Evolutionary conservation across 768 basidiomycete species (phyloP), one percentile per base, ranked within the genome.

Genomic region (Tubosaeta sp.): DNA sequence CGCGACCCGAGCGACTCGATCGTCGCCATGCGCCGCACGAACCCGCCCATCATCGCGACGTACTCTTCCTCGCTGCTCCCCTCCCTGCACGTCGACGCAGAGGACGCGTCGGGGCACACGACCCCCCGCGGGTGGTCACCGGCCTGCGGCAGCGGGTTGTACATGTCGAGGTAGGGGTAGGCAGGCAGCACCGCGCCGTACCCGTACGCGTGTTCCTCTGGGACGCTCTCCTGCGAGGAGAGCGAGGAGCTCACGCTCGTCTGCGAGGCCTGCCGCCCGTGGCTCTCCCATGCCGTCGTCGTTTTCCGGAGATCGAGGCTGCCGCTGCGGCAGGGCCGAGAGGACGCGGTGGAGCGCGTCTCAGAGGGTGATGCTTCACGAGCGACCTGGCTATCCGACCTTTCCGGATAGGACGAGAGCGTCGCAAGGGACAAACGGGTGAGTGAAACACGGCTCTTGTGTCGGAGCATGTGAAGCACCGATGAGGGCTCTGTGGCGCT

Each of bases 1-100:
- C 79, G 76, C 16, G 83, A 86, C 35, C 86, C 87, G 65, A 89
- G 74, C 38, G 81, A 83, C 64, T 89, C 86, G 54, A 90, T 90
- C 25, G 88, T 90, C 18, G 86, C 83, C 87, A 90, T 88, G 34
- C 88, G 84, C 46, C 78, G 74, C 39, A 90, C 76, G 58, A 74
- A 79, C 21, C 77, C 73, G 47, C 86, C 84, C 49, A 90, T 70
- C 44, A 90, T 74, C 6, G 75, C 76, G 27, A 88, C 71, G 47
- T 77, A 65, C 25, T 63, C 66, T 22, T 67, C 65, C 43, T 65
- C 68, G 39, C 52, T 52, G 22, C 54, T 55, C 34, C 52, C 43
- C 22, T 46, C 51, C n/a, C 41, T 51, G 12, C 4, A 54, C 19
- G 49, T 54, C 35, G 54, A 48, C 38, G 51, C 59, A 35, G 58